Conservation (phyloP, 371 early-diverging fungal genomes). For the Rhizopus stolonifer region DNA sequence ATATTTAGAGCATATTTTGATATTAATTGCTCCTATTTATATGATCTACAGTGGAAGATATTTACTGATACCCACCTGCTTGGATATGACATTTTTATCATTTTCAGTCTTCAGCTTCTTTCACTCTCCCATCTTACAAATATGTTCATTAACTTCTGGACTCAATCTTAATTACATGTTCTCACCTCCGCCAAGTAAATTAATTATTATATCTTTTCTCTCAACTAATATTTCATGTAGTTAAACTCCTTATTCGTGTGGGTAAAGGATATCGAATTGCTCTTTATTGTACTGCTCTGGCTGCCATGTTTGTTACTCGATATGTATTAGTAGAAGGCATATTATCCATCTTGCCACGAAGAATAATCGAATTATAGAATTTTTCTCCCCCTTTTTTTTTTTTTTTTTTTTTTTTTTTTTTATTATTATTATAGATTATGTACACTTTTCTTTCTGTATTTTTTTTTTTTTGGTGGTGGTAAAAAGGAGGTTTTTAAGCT, state of each 20-base stretch:
- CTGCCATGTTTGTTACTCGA: conserved; percentile 26
- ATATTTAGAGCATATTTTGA: conserved; percentile 43
- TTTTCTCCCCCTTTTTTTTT: background rate
- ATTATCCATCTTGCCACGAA: conserved; percentile 16
- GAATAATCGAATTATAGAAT: conserved; percentile 7
- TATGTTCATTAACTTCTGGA: conserved; percentile 41
- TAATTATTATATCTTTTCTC: too few relatives aligned
- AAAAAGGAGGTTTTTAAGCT: background rate
- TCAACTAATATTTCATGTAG: conserved; percentile 2
- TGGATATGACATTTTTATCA: conserved; percentile 44
- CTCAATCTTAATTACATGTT: conserved; percentile 53
- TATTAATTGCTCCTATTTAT: conserved; percentile 46
- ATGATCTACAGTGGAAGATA: conserved; percentile 53
- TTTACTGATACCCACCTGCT: conserved; percentile 42
- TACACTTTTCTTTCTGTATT: background rate
- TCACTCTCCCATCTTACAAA: conserved; percentile 42
- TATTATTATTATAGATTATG: background rate
- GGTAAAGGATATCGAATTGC: conserved; percentile 23
- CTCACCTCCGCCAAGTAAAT: conserved; percentile 49
- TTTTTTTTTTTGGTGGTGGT: background rate
- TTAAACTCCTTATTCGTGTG: conserved; percentile 15
- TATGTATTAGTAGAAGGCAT: conserved; percentile 22
- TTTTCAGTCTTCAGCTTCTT: conserved; percentile 50
- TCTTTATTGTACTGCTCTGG: conserved; percentile 25
- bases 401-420: background rate